A percentile compares a stretch with the other conserved stretches of the same genome.
Evolutionary conservation across 179 eudicot species (phyloP).

Genomic region (Pouteria campechiana): DNA sequence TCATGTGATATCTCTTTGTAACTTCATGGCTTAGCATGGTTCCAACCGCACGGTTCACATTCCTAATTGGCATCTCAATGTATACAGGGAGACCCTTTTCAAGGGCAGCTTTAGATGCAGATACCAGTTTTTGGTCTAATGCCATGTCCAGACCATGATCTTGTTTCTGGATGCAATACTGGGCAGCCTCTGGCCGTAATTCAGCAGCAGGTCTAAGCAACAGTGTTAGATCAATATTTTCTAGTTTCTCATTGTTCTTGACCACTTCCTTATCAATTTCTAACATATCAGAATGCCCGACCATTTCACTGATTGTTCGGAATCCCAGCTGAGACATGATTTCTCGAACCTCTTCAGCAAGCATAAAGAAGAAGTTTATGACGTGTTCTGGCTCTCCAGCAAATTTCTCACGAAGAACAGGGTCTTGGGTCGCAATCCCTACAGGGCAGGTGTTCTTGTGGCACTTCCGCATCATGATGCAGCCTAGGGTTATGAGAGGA

Average conservation of each 20-base stretch:
- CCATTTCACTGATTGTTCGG: slow-evolving; percentile 73
- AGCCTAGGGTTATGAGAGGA: slow-evolving; percentile 93
- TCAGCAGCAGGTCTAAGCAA: slow-evolving; percentile 86
- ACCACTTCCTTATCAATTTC: slow-evolving; percentile 69
- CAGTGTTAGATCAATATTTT: slow-evolving; percentile 87
- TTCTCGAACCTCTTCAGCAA: slow-evolving; percentile 96
- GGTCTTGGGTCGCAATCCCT: slow-evolving; percentile 99
- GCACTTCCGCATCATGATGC: slow-evolving; percentile 99
- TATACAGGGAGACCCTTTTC: slow-evolving; percentile 78
- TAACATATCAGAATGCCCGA: slow-evolving; percentile 95
- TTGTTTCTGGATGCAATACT: slow-evolving; percentile 80
- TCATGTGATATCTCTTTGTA: slow-evolving; percentile 63
- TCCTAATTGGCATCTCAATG: slow-evolving; percentile 73
- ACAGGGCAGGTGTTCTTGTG: slow-evolving; percentile 99
- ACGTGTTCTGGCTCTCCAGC: slow-evolving; percentile 99
- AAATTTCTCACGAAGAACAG: slow-evolving; percentile 88
- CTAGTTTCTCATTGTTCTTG: slow-evolving; percentile 70
- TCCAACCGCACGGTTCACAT: slow-evolving; percentile 86
- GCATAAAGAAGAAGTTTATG: slow-evolving; percentile 94
- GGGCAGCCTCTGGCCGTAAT: slow-evolving; percentile 90
- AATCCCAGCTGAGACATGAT: slow-evolving; percentile 95
- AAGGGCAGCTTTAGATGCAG: slow-evolving; percentile 55
- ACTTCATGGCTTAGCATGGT: slow-evolving; percentile 99
- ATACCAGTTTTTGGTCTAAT: slow-evolving; percentile 59
- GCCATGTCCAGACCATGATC: slow-evolving; percentile 97